Percentiles rank a stretch among this genome's conserved stretches.
Evolutionary conservation across 768 basidiomycete species (phyloP).

Genomic region (Russula lepida): DNA sequence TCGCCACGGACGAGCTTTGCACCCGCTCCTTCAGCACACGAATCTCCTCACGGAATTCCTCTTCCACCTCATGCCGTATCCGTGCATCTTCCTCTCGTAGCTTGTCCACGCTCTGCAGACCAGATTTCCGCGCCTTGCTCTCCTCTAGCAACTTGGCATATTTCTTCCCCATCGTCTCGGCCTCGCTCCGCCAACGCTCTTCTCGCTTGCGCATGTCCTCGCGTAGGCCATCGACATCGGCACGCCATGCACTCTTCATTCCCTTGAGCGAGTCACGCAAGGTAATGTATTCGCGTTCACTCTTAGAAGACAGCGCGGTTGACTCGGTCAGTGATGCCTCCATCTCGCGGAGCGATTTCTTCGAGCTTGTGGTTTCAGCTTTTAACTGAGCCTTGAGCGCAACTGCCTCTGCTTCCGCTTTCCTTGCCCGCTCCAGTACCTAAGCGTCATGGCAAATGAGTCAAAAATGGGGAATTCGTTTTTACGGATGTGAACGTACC

Average conservation of each 20-base stretch:
- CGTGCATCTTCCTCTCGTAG: conserved; percentile 43
- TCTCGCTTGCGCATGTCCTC: conserved; percentile 73
- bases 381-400: conserved; percentile 66
- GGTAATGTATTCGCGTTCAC: conserved; percentile 74
- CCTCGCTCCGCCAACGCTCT: conserved; percentile 57
- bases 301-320: conserved; percentile 68
- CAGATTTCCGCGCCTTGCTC: conserved; percentile 43
- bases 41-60: conserved; percentile 52
- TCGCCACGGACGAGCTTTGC: conserved; percentile 45
- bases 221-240: conserved; percentile 59
- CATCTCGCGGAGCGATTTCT: conserved; percentile 76
- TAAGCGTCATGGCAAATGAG: conserved; percentile 24
- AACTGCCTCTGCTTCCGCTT: conserved; percentile 71
- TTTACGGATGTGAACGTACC: conserved; percentile 32
- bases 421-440: conserved; percentile 78
- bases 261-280: conserved; percentile 69
- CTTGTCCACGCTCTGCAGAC: conserved; percentile 39
- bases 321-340: conserved; percentile 65
- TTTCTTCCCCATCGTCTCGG: conserved; percentile 60
- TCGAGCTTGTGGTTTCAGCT: conserved; percentile 58
- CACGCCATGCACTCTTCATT: conserved; percentile 64
- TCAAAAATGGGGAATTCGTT: not conserved
- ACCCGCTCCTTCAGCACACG: conserved; percentile 43
- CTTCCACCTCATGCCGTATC: conserved; percentile 50
- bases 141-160: conserved; percentile 59